Base-by-base conservation (phyloP, 2,329 filamentous ascomycete genomes). In the Fusarium pininemorale region DNA sequence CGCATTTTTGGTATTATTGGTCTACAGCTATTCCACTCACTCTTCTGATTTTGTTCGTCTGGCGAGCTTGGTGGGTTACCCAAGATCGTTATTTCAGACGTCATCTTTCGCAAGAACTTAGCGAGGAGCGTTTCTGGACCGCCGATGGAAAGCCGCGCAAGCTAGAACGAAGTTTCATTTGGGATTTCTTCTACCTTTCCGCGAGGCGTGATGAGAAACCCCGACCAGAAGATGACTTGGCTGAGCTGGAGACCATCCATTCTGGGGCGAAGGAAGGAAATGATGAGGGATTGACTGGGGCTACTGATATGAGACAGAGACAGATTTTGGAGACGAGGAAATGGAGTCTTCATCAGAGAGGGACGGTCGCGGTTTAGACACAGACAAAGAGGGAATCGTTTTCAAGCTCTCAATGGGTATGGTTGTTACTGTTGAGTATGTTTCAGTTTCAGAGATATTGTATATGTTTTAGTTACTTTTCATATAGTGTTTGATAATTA, bases 101-200 rank as follows among this genome's bases (percentile, higher is more conserved):
- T 7, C 84, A 86, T 67, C 79, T 86, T 14, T 85, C 83, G 68
- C 80, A 81, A 66, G 85, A 86, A 63, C 81, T 86, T n/a, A 85
- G 83, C 70, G 84, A 86, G 77, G 84, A 86, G 80, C 79, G 83
- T 15, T 86, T 84, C 80, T 86, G 84, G 84, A 86, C 85, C 3
- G 80, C 82, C 14, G 84, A 85, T 58, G 83, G 84, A 15, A 82
- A 80, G 64, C 84, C 84, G 48, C 80, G 84, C 15, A 77, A 81
- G 37, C 79, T 86, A 14, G 83, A 85, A 74, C 81, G 83, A 13
- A 82, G 81, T 18, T 86, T 85, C 69, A 64, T 81, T 55, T 80
- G 84, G 71, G 84, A 86, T 68, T 85, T 86, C 72, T 84, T 86
- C 62, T 82, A 82, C 47, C 77, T 84, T 26, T 83, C 82, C 3